A percentile compares a stretch with the other conserved stretches of the same genome.
Conservation (phyloP, 306 rosid species). For the Carpinus fangiana region DNA sequence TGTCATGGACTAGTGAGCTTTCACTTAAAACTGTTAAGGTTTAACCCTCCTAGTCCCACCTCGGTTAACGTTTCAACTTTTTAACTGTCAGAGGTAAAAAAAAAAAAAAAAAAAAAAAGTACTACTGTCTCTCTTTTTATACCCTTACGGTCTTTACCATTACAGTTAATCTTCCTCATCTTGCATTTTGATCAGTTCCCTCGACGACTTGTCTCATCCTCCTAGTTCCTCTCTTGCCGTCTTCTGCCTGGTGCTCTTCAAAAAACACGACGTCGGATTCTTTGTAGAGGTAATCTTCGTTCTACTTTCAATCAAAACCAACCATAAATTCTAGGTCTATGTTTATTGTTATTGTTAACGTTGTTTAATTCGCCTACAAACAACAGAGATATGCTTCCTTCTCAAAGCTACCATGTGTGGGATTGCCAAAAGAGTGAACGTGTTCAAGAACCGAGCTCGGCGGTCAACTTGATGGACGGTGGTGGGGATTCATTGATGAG, state of each 20-base stretch:
- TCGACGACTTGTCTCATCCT: constrained; percentile 2
- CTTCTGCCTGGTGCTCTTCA: constrained; percentile 4
- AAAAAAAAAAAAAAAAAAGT: background rate
- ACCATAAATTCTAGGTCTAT: background rate
- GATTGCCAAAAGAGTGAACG: constrained; percentile 19
- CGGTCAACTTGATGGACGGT: constrained; percentile 34
- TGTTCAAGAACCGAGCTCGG: constrained; percentile 15
- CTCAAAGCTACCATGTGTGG: constrained; percentile 38
- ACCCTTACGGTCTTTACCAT: constrained; percentile 22
- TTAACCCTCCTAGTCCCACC: constrained; percentile 18
- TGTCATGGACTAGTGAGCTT: background rate
- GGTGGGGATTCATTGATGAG: constrained; percentile 36
- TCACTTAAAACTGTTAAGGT: background rate
- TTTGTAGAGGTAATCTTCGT: background rate
- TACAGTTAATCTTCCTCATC: constrained; percentile 20
- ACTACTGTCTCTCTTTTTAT: background rate
- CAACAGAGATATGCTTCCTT: constrained; percentile 44
- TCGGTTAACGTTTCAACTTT: constrained; percentile 10
- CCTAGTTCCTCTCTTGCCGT: background rate
- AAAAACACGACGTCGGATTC: constrained; percentile 4
- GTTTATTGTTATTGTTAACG: background rate
- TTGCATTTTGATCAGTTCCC: background rate
- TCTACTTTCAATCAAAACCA: background rate
- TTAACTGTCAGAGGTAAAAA: background rate
- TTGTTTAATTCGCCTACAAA: background rate